Evolutionary conservation across 805 yeast species (phyloP).

Genomic region (Metschnikowia continentalis): DNA sequence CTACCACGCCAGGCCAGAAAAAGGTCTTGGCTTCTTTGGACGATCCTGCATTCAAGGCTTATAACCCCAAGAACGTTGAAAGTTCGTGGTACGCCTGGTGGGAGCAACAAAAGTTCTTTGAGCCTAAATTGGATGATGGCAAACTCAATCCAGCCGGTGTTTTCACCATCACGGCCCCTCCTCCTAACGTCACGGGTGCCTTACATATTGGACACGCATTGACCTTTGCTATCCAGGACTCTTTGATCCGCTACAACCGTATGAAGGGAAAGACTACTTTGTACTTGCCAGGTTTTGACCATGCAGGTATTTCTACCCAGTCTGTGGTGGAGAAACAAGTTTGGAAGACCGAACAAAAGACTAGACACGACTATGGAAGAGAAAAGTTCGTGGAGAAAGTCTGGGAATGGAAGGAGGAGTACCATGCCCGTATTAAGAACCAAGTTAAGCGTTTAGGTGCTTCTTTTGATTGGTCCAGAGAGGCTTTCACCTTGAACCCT

Average conservation of each 20-base stretch:
- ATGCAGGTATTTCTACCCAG: conserved; percentile 98
- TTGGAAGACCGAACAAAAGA: conserved; percentile 81
- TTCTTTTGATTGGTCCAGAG: conserved; percentile 93
- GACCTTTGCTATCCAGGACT: conserved; percentile 91
- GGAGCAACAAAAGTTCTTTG: conserved; percentile 81
- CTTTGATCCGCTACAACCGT: conserved; percentile 89
- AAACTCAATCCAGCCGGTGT: conserved; percentile 73
- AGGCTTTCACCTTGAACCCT: conserved; percentile 88
- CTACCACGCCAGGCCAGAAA: conserved; percentile 86
- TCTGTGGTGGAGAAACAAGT: conserved; percentile 95
- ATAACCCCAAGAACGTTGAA: conserved; percentile 88
- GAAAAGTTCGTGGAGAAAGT: conserved; percentile 83
- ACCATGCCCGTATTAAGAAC: conserved; percentile 77
- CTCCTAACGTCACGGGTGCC: conserved; percentile 98
- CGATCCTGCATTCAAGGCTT: conserved; percentile 90
- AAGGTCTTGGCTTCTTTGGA: conserved; percentile 82
- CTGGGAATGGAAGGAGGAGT: conserved; percentile 98
- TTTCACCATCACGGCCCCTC: conserved; percentile 96
- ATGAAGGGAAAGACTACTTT: conserved; percentile 95
- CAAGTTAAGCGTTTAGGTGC: conserved; percentile 91
- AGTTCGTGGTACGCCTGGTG: conserved; percentile 98
- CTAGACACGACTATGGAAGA: conserved; percentile 94
- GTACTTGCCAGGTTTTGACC: conserved; percentile 95
- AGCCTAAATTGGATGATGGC: conserved; percentile 82
- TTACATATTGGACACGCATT: conserved; percentile 97